Conservation (phyloP, 495 filamentous ascomycete species). For the Aspergillus wentii region DNA sequence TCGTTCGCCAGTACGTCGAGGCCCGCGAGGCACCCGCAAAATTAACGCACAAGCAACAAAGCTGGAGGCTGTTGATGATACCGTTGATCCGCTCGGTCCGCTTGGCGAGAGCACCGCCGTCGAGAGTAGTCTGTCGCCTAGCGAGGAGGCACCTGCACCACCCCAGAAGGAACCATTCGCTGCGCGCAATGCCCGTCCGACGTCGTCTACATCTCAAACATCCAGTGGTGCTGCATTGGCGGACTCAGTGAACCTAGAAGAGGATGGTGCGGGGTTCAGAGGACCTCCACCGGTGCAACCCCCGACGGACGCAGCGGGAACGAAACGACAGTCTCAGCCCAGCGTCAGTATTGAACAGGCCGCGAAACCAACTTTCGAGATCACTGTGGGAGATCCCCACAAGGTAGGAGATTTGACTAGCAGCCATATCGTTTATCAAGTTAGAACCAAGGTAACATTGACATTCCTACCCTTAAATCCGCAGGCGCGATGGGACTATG, state of each 20-base stretch:
- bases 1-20: constrained; percentile 45
- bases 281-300: constrained; percentile 73
- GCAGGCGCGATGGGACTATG: neutral
- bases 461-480: too few species aligned
- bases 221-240: constrained; percentile 47
- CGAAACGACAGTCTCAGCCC: constrained; percentile 62
- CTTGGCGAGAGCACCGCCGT: constrained; percentile 58
- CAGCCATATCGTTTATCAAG: constrained; percentile 95
- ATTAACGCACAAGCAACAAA: constrained; percentile 76
- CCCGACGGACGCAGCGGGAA: constrained; percentile 36
- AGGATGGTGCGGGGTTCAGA: constrained; percentile 57
- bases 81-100: constrained; percentile 88
- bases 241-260: constrained; percentile 59
- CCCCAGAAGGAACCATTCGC: constrained; percentile 79
- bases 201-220: constrained; percentile 42
- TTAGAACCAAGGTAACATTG: constrained; percentile 89
- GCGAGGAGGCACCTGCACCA: constrained; percentile 75
- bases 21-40: constrained; percentile 60
- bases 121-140: constrained; percentile 30
- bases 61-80: constrained; percentile 84
- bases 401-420: constrained; percentile 96
- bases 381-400: constrained; percentile 91
- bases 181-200: constrained; percentile 51
- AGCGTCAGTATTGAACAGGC: constrained; percentile 87
- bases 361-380: constrained; percentile 85